Conservation (phyloP, 805 yeast species). For the Lipomyces anomalus region DNA sequence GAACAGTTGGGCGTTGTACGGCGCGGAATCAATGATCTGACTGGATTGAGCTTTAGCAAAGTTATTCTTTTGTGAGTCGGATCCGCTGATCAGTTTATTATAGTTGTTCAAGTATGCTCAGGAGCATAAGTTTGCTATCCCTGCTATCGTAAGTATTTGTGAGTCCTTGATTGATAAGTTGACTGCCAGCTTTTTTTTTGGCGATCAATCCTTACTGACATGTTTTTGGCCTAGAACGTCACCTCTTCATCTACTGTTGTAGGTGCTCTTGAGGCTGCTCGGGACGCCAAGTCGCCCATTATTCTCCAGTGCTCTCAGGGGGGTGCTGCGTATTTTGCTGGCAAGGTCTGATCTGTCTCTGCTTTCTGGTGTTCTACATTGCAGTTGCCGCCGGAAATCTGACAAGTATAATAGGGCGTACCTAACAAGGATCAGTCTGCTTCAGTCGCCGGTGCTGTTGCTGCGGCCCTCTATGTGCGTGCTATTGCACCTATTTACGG, state of each 20-base stretch:
- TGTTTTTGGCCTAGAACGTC: constrained; percentile 63
- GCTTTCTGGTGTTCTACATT: neutral
- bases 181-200: neutral
- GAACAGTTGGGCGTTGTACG: too few relatives aligned
- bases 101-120: constrained; percentile 80
- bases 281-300: constrained; percentile 91
- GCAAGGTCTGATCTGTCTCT: constrained; percentile 54
- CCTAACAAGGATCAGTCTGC: constrained; percentile 89
- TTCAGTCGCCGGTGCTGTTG: constrained; percentile 88
- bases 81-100: too few relatives aligned
- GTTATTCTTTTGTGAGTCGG: too few relatives aligned
- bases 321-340: constrained; percentile 99
- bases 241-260: constrained; percentile 96
- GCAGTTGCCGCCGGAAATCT: neutral
- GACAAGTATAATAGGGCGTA: constrained; percentile 51
- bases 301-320: constrained; percentile 96
- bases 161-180: neutral
- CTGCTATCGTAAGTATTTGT: constrained; percentile 57
- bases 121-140: constrained; percentile 89
- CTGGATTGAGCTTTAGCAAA: too few relatives aligned
- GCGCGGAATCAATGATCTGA: too few relatives aligned
- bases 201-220: neutral
- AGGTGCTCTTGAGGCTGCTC: constrained; percentile 96
- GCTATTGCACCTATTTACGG: constrained; percentile 94
- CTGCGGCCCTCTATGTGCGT: constrained; percentile 98